These are phyloP conservation scores for Chenopodium suecicum DNA, from an alignment of 148 eudicot species.

Conservation along the genomic window DNA sequence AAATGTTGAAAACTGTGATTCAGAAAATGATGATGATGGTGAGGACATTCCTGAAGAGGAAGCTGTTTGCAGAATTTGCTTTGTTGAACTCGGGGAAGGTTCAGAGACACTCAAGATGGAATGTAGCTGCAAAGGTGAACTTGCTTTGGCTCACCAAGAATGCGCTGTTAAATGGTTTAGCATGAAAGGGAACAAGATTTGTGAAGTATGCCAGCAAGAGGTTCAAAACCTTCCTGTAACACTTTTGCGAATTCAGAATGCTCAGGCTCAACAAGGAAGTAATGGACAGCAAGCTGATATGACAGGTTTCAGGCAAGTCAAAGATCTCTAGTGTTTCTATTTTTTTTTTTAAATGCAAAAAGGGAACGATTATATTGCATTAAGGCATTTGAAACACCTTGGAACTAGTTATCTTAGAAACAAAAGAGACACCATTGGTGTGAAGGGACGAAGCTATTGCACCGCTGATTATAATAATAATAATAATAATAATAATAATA, in stretches of 20 bases:
- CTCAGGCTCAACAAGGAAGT: slow-evolving; percentile 36
- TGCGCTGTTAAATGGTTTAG: slow-evolving; percentile 98
- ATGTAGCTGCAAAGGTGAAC: slow-evolving; percentile 96
- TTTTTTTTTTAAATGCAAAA: too few relatives aligned
- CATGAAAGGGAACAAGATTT: slow-evolving; percentile 91
- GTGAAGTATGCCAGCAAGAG: slow-evolving; percentile 92
- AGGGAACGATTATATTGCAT: too few relatives aligned
- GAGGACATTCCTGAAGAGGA: slow-evolving; percentile 90
- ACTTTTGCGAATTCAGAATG: slow-evolving; percentile 72
- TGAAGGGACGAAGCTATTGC: too few relatives aligned
- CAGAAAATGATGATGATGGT: slow-evolving; percentile 46
- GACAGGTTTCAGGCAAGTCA: slow-evolving; percentile 66
- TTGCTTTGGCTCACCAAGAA: slow-evolving; percentile 90
- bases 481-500: too few relatives aligned
- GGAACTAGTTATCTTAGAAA: too few relatives aligned
- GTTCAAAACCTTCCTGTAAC: slow-evolving; percentile 90
- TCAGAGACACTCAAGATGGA: slow-evolving; percentile 89
- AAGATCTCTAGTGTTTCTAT: neutral
- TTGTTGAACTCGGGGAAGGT: slow-evolving; percentile 81
- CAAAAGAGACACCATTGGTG: too few relatives aligned
- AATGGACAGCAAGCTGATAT: slow-evolving; percentile 41
- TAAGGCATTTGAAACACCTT: too few relatives aligned
- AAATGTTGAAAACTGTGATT: slow-evolving; percentile 13
- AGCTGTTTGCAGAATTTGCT: slow-evolving; percentile 97
- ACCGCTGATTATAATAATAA: too few relatives aligned